Conservation (phyloP, 2,329 filamentous ascomycete species). For the Penicillium sumatraense region DNA sequence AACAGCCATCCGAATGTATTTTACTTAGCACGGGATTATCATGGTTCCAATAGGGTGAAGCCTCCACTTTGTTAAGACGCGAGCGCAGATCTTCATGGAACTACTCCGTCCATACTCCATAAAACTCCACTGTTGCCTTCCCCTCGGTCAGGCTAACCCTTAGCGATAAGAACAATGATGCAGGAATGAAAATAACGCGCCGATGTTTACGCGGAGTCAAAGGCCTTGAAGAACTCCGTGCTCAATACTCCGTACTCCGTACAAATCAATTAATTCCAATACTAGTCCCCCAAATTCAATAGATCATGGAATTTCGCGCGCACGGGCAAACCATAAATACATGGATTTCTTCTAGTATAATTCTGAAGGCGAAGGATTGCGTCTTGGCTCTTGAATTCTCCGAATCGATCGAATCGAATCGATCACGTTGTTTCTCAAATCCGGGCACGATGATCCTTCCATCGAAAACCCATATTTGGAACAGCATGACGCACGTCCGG, state of each 20-base stretch:
- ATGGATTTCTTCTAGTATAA: too few species aligned
- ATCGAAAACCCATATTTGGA: neutral
- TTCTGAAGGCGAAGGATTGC: too few species aligned
- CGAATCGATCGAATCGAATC: neutral
- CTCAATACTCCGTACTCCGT: too few species aligned
- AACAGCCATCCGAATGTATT: neutral
- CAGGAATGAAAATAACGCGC: neutral
- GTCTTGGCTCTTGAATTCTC: neutral
- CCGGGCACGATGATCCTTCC: neutral
- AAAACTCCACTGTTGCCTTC: neutral
- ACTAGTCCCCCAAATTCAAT: too few species aligned
- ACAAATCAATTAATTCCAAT: too few species aligned
- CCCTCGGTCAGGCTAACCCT: neutral
- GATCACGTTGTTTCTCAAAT: neutral
- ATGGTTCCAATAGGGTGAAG: neutral
- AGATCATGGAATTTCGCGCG: too few species aligned
- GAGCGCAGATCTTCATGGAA: constrained; percentile 3
- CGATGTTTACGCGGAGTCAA: too few species aligned
- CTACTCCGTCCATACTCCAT: neutral
- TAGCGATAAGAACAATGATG: neutral
- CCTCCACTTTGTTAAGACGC: neutral
- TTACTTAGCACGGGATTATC: neutral
- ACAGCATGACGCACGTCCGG: neutral
- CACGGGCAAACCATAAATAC: too few species aligned
- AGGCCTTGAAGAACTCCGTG: too few species aligned